Base-by-base conservation (phyloP, 257 asterid species). In the Prunella vulgaris region DNA sequence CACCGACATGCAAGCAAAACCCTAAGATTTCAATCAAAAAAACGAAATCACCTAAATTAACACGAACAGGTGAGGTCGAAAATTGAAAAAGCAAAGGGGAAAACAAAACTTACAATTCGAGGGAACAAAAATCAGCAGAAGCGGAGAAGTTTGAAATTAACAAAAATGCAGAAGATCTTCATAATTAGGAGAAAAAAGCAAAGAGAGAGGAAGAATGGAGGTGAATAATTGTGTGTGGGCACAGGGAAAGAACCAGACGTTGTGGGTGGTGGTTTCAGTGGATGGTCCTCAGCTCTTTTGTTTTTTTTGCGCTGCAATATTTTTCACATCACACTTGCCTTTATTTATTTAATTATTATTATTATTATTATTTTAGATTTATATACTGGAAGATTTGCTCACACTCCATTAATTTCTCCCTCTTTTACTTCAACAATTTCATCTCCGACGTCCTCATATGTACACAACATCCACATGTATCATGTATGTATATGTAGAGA, bases 271-370 rank as follows among this genome's bases (percentile, higher is more conserved):
- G 33, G 24, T 40, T 30, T 52, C 64, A 68, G 64, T 68, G 72
- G 72, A 68, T 68, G 73, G 73, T 54, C 73, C 65, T 68, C 72
- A 68, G 73, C 73, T 68, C 20, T 68, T 56, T 54, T 54, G 73
- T n/a, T 54, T 54, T 68, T 54, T 20, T 46, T 27, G 32, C 28
- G 51, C 24, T 8, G 2, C n/a, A n/a, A n/a, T n/a, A n/a, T n/a
- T n/a, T n/a, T n/a, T n/a, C n/a, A n/a, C n/a, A n/a, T n/a, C n/a
- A n/a, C n/a, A n/a, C n/a, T n/a, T n/a, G n/a, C n/a, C 10, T 68
- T n/a, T 54, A 7, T 3, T 21, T 8, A 1, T 18, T 54, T 68
- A 1, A 5, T n/a, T 21, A 1, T n/a, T n/a, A n/a, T n/a, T n/a
- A n/a, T n/a, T n/a, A n/a, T n/a, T n/a, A n/a, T n/a, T n/a, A n/a